phyloP scores from a whole-genome alignment of 2,329 filamentous ascomycete species.

The Penicillium italicum region DNA sequence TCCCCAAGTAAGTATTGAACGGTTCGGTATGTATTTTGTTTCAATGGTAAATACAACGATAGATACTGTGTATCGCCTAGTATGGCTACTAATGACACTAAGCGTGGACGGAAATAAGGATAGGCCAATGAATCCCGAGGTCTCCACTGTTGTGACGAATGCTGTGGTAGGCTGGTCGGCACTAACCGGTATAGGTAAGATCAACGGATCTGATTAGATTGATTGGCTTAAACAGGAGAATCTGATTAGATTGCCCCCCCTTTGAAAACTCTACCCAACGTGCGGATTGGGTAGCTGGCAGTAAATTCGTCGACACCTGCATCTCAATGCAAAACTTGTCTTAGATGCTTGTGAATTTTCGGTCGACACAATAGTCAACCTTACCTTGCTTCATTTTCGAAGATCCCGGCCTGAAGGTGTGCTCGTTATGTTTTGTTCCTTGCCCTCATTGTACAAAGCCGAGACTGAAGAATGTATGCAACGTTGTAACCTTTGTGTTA shows the following conservation, averaged over 20 bases:
- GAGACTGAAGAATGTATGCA: neutral
- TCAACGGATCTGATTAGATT: slow-evolving; percentile 24
- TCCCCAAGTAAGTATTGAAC: neutral
- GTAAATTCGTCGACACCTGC: neutral
- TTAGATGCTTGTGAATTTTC: neutral
- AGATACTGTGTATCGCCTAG: neutral
- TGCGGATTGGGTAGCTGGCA: neutral
- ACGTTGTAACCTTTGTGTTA: neutral
- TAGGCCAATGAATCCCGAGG: neutral
- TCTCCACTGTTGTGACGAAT: neutral
- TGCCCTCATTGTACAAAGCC: neutral
- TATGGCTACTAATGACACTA: neutral
- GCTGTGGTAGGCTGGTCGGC: neutral
- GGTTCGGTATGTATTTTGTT: neutral
- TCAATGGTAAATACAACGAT: neutral
- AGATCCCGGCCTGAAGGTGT: neutral
- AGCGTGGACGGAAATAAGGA: neutral
- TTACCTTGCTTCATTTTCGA: neutral
- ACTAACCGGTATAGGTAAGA: slow-evolving; percentile 12
- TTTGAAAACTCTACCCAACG: slow-evolving; percentile 1
- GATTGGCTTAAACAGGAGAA: slow-evolving; percentile 9
- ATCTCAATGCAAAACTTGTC: neutral
- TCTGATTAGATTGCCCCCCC: slow-evolving; percentile 13
- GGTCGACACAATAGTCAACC: neutral
- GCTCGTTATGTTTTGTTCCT: neutral